These are phyloP conservation scores for Aspergillus arachidicola DNA, from an alignment of 2,329 filamentous ascomycete genomes.

Conservation along the genomic window DNA sequence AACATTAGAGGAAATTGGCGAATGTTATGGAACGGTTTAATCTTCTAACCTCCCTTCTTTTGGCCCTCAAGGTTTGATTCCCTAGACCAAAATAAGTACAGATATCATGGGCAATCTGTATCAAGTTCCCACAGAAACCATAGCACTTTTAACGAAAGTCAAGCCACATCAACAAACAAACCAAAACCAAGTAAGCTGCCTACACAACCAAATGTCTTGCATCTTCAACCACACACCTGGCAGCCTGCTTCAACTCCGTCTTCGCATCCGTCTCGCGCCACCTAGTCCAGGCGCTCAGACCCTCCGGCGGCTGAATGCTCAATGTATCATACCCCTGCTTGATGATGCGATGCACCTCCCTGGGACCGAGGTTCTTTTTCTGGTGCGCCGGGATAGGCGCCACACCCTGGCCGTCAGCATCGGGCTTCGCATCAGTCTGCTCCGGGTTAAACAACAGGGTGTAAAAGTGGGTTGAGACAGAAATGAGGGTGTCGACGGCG, in stretches of 20 bases:
- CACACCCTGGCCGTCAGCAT: constrained; percentile 25
- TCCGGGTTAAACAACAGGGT: constrained; percentile 66
- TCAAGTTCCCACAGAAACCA: background rate
- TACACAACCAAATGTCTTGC: constrained; percentile 53
- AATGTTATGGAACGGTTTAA: constrained; percentile 10
- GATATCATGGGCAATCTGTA: background rate
- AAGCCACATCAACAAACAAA: background rate
- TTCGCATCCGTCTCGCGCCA: constrained; percentile 88
- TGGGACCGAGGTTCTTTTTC: constrained; percentile 73
- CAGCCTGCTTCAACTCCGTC: constrained; percentile 81
- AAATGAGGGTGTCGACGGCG: constrained; percentile 82
- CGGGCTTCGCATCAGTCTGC: constrained; percentile 36
- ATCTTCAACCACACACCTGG: constrained; percentile 75
- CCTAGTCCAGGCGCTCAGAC: constrained; percentile 79
- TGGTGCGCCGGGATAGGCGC: constrained; percentile 34
- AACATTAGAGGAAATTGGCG: constrained; percentile 20
- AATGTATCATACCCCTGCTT: constrained; percentile 96
- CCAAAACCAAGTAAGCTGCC: constrained; percentile 15
- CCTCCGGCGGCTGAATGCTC: constrained; percentile 86
- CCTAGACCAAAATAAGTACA: background rate
- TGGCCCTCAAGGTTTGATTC: background rate
- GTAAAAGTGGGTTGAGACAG: constrained; percentile 80
- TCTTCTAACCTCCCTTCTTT: background rate
- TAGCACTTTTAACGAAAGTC: background rate
- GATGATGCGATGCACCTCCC: constrained; percentile 86